Conservation (phyloP, 345 rosid genomes). For the Lumnitzera racemosa region DNA sequence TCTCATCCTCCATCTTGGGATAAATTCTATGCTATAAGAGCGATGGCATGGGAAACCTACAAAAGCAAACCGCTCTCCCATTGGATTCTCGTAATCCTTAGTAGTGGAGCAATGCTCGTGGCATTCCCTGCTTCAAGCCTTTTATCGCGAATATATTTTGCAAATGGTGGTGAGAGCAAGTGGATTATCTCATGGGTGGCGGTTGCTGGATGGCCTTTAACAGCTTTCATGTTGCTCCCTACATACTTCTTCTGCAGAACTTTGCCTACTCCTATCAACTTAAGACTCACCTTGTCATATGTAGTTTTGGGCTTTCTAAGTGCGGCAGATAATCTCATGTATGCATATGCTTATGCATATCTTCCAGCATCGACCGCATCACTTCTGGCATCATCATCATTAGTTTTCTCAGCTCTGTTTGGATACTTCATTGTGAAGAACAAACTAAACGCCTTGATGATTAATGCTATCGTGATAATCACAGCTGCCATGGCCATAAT, state of each 20-base stretch:
- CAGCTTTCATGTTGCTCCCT: conserved; percentile 48
- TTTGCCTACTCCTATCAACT: conserved; percentile 49
- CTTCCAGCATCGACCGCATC: conserved; percentile 87
- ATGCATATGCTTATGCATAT: conserved; percentile 79
- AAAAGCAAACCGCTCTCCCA: conserved; percentile 58
- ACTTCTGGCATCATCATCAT: conserved; percentile 74
- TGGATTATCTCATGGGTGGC: conserved; percentile 94
- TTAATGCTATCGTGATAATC: conserved; percentile 63
- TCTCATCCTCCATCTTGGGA: conserved; percentile 20
- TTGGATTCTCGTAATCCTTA: conserved; percentile 59
- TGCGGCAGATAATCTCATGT: conserved; percentile 81
- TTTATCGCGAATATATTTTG: conserved; percentile 59
- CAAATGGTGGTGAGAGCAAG: conserved; percentile 78
- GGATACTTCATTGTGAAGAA: conserved; percentile 65
- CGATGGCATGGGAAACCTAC: conserved; percentile 34
- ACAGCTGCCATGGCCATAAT: conserved; percentile 60
- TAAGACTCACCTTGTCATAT: conserved; percentile 50
- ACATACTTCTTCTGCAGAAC: conserved; percentile 36
- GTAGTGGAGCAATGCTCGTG: conserved; percentile 52
- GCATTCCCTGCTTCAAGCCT: conserved; percentile 84
- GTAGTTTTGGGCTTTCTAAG: conserved; percentile 54
- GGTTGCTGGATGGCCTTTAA: conserved; percentile 81
- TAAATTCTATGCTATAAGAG: conserved; percentile 22
- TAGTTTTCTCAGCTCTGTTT: conserved; percentile 61
- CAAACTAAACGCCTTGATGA: conserved; percentile 52